Evolutionary conservation across 192 early-diverging fungal species (phyloP).

Genomic region (Entophlyctis luteolus): DNA sequence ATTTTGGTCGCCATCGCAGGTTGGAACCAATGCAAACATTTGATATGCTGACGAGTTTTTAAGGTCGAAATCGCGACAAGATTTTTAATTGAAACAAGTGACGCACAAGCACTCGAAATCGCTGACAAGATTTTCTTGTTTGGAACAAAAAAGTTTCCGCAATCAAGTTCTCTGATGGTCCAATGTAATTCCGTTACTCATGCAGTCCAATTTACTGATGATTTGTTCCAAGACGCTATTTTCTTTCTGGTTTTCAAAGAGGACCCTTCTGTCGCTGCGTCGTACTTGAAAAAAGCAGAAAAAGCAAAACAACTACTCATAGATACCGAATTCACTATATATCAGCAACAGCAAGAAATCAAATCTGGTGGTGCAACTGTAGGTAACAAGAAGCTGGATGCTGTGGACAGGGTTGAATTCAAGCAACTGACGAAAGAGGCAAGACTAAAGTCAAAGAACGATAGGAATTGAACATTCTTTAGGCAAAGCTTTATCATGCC

Average conservation of each 20-base stretch:
- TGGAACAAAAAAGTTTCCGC: slow-evolving; percentile 30
- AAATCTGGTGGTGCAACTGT: slow-evolving; percentile 20
- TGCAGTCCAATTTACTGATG: background rate
- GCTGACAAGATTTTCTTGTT: slow-evolving; percentile 27
- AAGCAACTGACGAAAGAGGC: slow-evolving; percentile 30
- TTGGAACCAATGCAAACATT: background rate
- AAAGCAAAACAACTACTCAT: slow-evolving; percentile 8
- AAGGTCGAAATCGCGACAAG: slow-evolving; percentile 31
- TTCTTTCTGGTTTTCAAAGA: slow-evolving; percentile 28
- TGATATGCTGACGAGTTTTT: background rate
- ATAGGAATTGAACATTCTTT: too few species aligned
- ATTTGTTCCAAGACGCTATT: slow-evolving; percentile 13
- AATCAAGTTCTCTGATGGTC: slow-evolving; percentile 24
- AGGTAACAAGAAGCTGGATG: slow-evolving; percentile 29
- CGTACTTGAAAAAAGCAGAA: slow-evolving; percentile 26
- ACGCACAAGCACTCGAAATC: slow-evolving; percentile 14
- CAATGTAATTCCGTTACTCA: slow-evolving; percentile 11
- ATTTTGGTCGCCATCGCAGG: slow-evolving; percentile 27
- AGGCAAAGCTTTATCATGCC: slow-evolving; percentile 17
- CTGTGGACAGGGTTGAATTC: slow-evolving; percentile 30
- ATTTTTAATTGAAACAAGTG: slow-evolving; percentile 13
- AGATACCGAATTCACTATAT: slow-evolving; percentile 28
- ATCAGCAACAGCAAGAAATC: slow-evolving; percentile 32
- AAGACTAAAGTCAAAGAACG: background rate
- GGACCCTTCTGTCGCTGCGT: slow-evolving; percentile 24